Evolutionary conservation across 2,329 filamentous ascomycete species (phyloP), one percentile per base, ranked within the genome.

Genomic region (Tothia fuscella): DNA sequence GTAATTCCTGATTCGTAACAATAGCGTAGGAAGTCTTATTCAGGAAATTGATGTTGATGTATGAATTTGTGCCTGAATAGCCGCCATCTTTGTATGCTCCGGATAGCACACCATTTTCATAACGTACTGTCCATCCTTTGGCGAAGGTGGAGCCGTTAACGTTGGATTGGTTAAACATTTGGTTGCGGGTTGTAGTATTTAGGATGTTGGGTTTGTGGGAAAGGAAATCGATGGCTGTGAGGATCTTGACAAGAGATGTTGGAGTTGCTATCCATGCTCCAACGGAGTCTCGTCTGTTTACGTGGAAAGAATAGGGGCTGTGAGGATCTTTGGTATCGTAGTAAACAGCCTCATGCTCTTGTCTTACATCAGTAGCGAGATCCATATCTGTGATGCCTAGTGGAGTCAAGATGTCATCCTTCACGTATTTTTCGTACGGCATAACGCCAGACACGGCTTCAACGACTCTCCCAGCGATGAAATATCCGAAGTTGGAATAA

Each of bases 221-320:
- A 12, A 43, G 13, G 10, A 19, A 19, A 21, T 37, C 30, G n/a
- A 38, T 19, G 16, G 41, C 14, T 9, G 22, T 43, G 12, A 38
- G 16, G 12, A 43, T 43, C 17, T 37, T 36, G 14, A 43, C 32
- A 7, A 43, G 41, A 26, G 36, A 32, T 3, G 22, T 24, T 29
- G 41, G 41, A 12, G 41, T 40, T n/a, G 32, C 41, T 6, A 35
- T 43, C 41, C 41, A 43, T n/a, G 41, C 41, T 13, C 41, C 41
- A 13, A 43, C 41, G 16, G 20, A 28, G 22, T 43, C 41, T 12
- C 41, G 33, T 7, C 41, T 32, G 16, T 14, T 16, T 17, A 43
- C 41, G 28, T 43, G 41, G 24, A 43, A 43, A 20, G 21, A n/a
- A n/a, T 43, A 43, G 12, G 41, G 41, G 13, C 19, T 20, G 2